Base-by-base conservation (phyloP, 2,329 filamentous ascomycete genomes). In the Myotisia sp. region DNA sequence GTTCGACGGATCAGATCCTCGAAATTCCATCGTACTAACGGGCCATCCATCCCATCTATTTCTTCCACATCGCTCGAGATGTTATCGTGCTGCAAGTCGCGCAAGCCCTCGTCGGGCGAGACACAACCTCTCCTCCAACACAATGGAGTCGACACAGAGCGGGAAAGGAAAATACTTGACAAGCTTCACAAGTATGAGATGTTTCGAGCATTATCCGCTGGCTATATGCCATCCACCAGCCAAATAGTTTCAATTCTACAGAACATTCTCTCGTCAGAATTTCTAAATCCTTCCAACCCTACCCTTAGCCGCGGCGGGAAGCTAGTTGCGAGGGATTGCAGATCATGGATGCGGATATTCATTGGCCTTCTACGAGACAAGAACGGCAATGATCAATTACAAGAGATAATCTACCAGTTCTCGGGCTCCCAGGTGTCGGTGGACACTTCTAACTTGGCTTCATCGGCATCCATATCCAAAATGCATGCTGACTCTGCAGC, bases 131-230 rank as follows among this genome's bases (percentile, higher is more conserved):
- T 93, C 37, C 74, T 93, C 31, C 77, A 76, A 48, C 90, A 90
- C 65, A 67, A 75, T 48, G 37, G 42, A n/a, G 27, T 26, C 9
- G 41, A 62, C 37, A 92, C 86, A 1, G 61, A 67, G 20, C 63
- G 86, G 35, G 82, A 93, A 67, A 68, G 75, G 30, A 67, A 75
- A 47, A 68, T 92, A 38, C 82, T 87, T 50, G 76, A 87, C 56
- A 94, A 93, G 65, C 70, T 95, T 40, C 87, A 93, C 59, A 78
- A 78, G 17, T 94, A 93, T 53, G 84, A 93, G 64, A 92, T 93
- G 79, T 54, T 85, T 18, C 72, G 81, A 34, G 87, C 87, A 36
- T 55, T 94, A 6, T 71, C 72, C 1, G 73, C 82, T 49, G 87
- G 87, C 4, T 94, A 76, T 58, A 86, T 95, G 79, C 87, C 87